A percentile compares a stretch with the other conserved stretches of the same genome.
Conservation (phyloP, 139 green algal genomes). For the Chlorella sp. region DNA sequence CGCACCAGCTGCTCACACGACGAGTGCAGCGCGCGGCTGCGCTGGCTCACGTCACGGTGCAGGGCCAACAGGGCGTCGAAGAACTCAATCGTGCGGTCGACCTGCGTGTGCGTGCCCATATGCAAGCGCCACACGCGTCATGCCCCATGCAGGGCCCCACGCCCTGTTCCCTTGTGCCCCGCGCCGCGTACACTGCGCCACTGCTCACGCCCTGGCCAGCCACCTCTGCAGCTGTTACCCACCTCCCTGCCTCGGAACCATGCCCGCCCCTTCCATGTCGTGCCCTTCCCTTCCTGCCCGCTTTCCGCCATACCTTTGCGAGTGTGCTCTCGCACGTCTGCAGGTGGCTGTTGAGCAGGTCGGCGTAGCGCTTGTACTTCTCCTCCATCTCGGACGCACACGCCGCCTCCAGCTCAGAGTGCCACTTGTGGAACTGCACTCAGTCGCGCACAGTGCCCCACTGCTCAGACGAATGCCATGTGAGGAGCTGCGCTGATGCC, state of each 20-base stretch:
- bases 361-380: constrained; percentile 77
- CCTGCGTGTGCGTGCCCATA: constrained; percentile 37
- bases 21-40: constrained; percentile 43
- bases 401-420: constrained; percentile 76
- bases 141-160: too few relatives aligned
- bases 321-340: constrained; percentile 56
- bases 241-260: too few relatives aligned
- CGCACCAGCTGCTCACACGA: constrained; percentile 66
- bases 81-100: constrained; percentile 45
- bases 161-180: too few relatives aligned
- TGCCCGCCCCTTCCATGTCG: too few relatives aligned
- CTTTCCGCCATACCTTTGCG: constrained; percentile 48
- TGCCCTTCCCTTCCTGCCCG: too few relatives aligned
- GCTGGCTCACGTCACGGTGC: constrained; percentile 55
- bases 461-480: too few relatives aligned
- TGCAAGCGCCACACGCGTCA: too few relatives aligned
- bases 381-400: constrained; percentile 71
- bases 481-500: constrained; percentile 9
- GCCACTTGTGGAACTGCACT: constrained; percentile 93
- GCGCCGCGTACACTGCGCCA: too few relatives aligned
- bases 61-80: constrained; percentile 59
- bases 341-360: constrained; percentile 58
- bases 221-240: too few relatives aligned
- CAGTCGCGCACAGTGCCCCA: background rate
- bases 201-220: too few relatives aligned